phyloP scores from a whole-genome alignment of 768 basidiomycete species.

The Solioccasus polychromus region DNA sequence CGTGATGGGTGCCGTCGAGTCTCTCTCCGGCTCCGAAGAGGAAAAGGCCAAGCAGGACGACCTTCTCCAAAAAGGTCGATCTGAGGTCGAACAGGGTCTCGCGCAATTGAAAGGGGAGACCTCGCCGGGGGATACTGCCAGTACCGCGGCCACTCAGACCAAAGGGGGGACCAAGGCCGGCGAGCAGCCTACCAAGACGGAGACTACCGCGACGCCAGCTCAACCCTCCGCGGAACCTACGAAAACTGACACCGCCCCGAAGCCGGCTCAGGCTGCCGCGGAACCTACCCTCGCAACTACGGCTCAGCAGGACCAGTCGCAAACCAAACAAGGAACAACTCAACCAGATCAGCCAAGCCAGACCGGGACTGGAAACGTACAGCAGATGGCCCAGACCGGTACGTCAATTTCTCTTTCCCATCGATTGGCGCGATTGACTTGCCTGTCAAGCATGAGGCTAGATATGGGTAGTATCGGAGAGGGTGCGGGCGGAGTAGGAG shows the following conservation, averaged over 20 bases:
- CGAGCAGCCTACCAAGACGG: neutral
- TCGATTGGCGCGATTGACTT: too few species aligned
- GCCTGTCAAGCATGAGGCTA: too few species aligned
- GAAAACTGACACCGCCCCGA: neutral
- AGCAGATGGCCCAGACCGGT: constrained; percentile 6
- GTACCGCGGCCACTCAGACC: too few species aligned
- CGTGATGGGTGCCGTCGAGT: constrained; percentile 39
- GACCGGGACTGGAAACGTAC: neutral
- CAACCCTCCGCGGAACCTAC: neutral
- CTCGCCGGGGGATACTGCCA: neutral
- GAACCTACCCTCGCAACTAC: too few species aligned
- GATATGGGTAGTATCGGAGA: neutral
- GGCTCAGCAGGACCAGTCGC: too few species aligned
- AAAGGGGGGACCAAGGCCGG: neutral
- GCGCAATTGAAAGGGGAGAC: constrained; percentile 25
- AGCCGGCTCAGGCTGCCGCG: neutral
- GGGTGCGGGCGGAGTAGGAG: constrained; percentile 1
- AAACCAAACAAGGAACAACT: neutral
- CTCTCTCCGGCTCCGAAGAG: constrained; percentile 22
- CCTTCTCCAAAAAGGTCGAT: constrained; percentile 35
- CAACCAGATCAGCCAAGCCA: neutral
- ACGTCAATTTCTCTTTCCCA: neutral
- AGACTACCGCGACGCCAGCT: neutral
- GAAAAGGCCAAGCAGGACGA: constrained; percentile 34
- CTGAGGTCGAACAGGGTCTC: constrained; percentile 41